Conservation (phyloP, 2,329 filamentous ascomycete species). For the Trichoderma atrobrunneum region DNA sequence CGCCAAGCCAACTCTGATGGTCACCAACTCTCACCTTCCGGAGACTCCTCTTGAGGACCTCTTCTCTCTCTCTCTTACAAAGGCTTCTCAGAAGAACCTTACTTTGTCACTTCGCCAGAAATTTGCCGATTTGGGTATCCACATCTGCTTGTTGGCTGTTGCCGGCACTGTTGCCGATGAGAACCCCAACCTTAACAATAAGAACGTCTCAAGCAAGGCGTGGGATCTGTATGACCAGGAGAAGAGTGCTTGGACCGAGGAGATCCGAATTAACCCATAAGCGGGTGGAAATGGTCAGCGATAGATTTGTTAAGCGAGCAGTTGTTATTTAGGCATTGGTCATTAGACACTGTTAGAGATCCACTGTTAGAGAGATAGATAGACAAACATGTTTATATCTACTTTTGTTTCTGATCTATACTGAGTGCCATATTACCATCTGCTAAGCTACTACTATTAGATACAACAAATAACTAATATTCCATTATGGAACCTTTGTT, state of each 20-base stretch:
- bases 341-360: background rate
- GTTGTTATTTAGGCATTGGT: background rate
- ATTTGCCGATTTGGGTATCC: slow-evolving; percentile 40
- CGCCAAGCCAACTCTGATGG: slow-evolving; percentile 45
- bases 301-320: background rate
- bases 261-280: slow-evolving; percentile 14
- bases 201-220: slow-evolving; percentile 22
- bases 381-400: background rate
- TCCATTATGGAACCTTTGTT: background rate
- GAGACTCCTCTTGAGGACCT: slow-evolving; percentile 45
- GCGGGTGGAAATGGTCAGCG: background rate
- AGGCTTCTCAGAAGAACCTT: slow-evolving; percentile 51
- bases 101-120: slow-evolving; percentile 42
- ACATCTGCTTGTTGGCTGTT: slow-evolving; percentile 46
- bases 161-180: slow-evolving; percentile 34
- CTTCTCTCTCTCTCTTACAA: slow-evolving; percentile 49
- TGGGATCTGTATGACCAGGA: slow-evolving; percentile 23
- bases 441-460: background rate
- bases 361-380: background rate
- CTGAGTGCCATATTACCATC: background rate
- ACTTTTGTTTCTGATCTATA: background rate
- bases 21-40: slow-evolving; percentile 48
- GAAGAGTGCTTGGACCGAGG: slow-evolving; percentile 11
- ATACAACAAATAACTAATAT: background rate
- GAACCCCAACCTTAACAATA: slow-evolving; percentile 20